A percentile compares a stretch with the other conserved stretches of the same genome.
Conservation (phyloP, 2,329 filamentous ascomycete genomes). For the Chaetothyriales sp. region DNA sequence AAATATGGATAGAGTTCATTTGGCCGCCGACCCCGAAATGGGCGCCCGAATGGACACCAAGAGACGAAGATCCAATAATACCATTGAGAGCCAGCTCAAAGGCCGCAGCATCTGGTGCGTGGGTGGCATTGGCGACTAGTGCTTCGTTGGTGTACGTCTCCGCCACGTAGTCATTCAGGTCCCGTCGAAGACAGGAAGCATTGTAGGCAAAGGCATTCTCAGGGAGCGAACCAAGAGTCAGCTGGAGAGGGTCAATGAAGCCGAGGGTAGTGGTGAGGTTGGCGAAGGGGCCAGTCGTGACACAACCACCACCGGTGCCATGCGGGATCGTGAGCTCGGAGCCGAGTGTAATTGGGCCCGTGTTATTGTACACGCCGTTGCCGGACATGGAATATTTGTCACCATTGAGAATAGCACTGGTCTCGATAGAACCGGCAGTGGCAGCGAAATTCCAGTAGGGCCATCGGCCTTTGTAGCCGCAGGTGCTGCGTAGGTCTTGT, state of each 20-base stretch:
- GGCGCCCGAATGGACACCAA: conserved; percentile 17
- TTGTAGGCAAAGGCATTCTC: conserved; percentile 15
- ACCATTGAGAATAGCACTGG: conserved; percentile 25
- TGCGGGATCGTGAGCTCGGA: conserved; percentile 14
- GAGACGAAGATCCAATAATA: conserved; percentile 12
- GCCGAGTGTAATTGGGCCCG: conserved; percentile 11
- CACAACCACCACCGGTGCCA: conserved; percentile 19
- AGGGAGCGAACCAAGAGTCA: conserved; percentile 11
- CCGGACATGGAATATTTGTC: conserved; percentile 25
- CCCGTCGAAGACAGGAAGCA: conserved; percentile 15
- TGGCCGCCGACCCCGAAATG: conserved; percentile 18
- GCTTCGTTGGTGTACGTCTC: conserved; percentile 14
- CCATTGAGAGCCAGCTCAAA: conserved; percentile 17
- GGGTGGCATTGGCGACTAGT: conserved; percentile 11
- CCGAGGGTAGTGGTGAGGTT: conserved; percentile 13
- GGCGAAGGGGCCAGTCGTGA: conserved; percentile 19
- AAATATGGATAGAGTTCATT: conserved; percentile 17
- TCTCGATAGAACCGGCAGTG: conserved; percentile 20
- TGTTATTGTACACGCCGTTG: conserved; percentile 17
- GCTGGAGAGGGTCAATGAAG: conserved; percentile 14
- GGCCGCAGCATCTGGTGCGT: conserved; percentile 12
- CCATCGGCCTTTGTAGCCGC: conserved; percentile 32
- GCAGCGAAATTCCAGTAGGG: conserved; percentile 30
- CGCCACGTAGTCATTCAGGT: conserved; percentile 17
- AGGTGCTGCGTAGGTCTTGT: conserved; percentile 30